phyloP scores from a whole-genome alignment of 768 basidiomycete species.

The Serendipita sp. region DNA sequence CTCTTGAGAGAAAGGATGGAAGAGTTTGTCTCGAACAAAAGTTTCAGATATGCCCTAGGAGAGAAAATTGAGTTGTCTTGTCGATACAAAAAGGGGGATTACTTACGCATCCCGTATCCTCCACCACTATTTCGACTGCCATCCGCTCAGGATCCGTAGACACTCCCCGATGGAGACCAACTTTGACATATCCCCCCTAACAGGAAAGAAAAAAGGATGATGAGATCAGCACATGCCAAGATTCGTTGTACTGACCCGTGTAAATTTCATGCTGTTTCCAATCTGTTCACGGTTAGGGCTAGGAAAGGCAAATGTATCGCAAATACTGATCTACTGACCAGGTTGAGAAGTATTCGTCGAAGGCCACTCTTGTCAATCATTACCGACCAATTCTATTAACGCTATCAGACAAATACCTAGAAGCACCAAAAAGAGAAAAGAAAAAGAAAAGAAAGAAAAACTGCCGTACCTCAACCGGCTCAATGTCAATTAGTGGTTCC shows the following conservation, averaged over 20 bases:
- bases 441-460: too few species aligned
- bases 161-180: constrained; percentile 40
- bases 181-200: constrained; percentile 62
- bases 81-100: background rate
- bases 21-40: constrained; percentile 61
- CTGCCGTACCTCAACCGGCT: background rate
- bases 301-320: background rate
- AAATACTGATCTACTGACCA: background rate
- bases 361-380: background rate
- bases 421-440: too few species aligned
- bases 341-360: background rate
- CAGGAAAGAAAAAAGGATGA: background rate
- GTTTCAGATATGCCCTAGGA: background rate
- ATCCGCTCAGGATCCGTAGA: background rate
- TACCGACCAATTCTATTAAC: background rate
- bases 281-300: background rate
- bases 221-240: background rate
- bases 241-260: background rate
- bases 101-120: background rate
- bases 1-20: constrained; percentile 96
- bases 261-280: background rate
- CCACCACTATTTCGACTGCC: background rate
- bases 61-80: background rate
- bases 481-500: background rate
- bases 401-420: too few species aligned